Percentiles rank a stretch among this genome's conserved stretches.
Evolutionary conservation across 2,329 filamentous ascomycete species (phyloP).

Genomic region (Ophiostoma ips): DNA sequence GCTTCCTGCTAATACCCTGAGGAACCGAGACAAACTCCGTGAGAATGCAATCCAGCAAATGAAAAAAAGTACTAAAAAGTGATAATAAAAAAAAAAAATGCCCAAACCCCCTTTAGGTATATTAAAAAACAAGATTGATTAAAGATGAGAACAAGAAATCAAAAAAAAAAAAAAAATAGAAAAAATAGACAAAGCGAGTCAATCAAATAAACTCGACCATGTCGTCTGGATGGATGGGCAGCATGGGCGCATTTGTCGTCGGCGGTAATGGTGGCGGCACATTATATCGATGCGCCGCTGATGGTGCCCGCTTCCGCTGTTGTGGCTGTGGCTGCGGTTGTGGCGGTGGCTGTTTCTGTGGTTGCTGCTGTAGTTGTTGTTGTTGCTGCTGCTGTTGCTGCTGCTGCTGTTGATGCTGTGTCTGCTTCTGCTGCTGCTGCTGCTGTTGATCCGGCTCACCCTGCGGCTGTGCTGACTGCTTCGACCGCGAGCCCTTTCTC

Average conservation of each 20-base stretch:
- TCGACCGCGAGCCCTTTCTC: not conserved
- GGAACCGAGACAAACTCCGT: constrained; percentile 1
- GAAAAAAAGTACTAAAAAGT: not conserved
- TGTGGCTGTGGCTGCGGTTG: not conserved
- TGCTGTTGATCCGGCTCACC: not conserved
- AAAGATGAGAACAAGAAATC: not conserved
- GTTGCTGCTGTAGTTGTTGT: not conserved
- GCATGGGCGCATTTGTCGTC: constrained; percentile 3
- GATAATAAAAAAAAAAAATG: not conserved
- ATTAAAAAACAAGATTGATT: not conserved
- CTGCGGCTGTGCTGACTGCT: not conserved
- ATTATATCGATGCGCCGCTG: not conserved
- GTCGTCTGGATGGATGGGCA: constrained; percentile 6
- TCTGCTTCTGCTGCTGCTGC: not conserved
- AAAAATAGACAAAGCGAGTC: not conserved
- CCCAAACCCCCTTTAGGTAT: not conserved
- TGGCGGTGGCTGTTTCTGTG: not conserved
- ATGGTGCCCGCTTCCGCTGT: not conserved
- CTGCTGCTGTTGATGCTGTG: not conserved
- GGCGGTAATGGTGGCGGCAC: constrained; percentile 7
- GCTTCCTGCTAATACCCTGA: too few species aligned
- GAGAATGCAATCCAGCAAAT: constrained; percentile 3
- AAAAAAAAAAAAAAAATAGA: not conserved
- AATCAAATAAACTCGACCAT: constrained; percentile 7
- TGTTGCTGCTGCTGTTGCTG: not conserved